These are phyloP conservation scores for Smallanthus sonchifolius DNA, from an alignment of 129 eudicot species.

Conservation along the genomic window DNA sequence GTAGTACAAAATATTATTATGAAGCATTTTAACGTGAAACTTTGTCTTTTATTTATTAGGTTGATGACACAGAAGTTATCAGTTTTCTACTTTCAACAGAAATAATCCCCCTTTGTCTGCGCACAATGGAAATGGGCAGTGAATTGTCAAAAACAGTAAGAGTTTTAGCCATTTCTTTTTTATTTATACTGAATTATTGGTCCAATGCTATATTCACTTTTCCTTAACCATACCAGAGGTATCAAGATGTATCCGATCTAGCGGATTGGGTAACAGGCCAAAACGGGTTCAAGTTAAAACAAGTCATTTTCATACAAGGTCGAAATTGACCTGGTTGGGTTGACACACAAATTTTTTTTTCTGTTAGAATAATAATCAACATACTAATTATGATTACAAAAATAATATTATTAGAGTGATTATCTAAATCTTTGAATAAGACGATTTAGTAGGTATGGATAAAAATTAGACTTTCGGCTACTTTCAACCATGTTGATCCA, in stretches of 20 bases:
- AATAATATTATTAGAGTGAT: not conserved
- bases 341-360: not conserved
- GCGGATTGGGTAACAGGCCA: not conserved
- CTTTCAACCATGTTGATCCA: not conserved
- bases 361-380: not conserved
- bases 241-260: not conserved
- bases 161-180: not conserved
- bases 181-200: not conserved
- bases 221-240: not conserved
- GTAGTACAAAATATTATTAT: not conserved
- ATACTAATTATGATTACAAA: not conserved
- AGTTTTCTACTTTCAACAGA: slow-evolving; percentile 11
- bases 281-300: not conserved
- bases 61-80: slow-evolving; percentile 17
- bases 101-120: slow-evolving; percentile 9
- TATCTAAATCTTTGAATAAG: not conserved
- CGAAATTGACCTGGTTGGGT: not conserved
- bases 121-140: slow-evolving; percentile 22
- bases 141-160: slow-evolving; percentile 14
- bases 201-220: not conserved
- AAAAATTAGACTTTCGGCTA: not conserved
- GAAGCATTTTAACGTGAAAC: not conserved
- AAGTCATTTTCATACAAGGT: not conserved
- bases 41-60: not conserved
- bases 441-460: not conserved